Evolutionary conservation across 345 rosid species (phyloP).

Genomic region (Bretschneidera sinensis): DNA sequence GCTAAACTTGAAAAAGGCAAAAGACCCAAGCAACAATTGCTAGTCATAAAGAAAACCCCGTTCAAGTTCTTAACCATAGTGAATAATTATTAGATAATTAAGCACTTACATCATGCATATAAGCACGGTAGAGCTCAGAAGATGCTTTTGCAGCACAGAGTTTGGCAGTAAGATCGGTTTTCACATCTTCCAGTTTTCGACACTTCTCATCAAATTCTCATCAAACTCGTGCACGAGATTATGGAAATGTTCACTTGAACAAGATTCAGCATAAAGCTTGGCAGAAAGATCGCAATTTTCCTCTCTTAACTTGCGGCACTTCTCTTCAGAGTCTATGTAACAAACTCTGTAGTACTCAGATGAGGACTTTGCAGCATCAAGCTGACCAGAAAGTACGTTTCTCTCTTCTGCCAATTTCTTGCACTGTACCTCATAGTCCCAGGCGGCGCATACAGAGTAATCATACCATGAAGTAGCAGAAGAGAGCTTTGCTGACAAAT

Average conservation of each 20-base stretch:
- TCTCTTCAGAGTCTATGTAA: too few species aligned
- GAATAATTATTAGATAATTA: too few species aligned
- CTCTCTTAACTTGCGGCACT: too few species aligned
- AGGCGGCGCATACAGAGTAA: too few species aligned
- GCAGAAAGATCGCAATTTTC: too few species aligned
- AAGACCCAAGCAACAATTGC: too few species aligned
- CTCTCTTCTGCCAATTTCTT: slow-evolving; percentile 11
- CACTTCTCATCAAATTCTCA: not conserved
- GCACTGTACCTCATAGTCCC: slow-evolving; percentile 3
- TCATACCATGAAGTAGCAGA: too few species aligned
- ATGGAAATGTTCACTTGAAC: not conserved
- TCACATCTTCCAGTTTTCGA: slow-evolving; percentile 11
- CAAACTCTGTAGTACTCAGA: slow-evolving; percentile 12
- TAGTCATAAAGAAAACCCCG: too few species aligned
- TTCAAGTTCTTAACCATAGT: too few species aligned
- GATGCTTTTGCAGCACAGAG: slow-evolving; percentile 1
- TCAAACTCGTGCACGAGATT: not conserved
- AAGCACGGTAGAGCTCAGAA: not conserved
- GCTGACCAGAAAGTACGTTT: not conserved
- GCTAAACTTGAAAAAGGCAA: too few species aligned
- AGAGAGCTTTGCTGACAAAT: too few species aligned
- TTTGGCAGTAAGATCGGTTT: not conserved
- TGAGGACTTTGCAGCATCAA: not conserved
- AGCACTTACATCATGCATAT: not conserved
- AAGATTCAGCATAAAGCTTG: not conserved